Percentiles rank a stretch among this genome's conserved stretches.
Evolutionary conservation across 345 rosid genomes (phyloP).

Genomic region (Rhodamnia argentea): DNA sequence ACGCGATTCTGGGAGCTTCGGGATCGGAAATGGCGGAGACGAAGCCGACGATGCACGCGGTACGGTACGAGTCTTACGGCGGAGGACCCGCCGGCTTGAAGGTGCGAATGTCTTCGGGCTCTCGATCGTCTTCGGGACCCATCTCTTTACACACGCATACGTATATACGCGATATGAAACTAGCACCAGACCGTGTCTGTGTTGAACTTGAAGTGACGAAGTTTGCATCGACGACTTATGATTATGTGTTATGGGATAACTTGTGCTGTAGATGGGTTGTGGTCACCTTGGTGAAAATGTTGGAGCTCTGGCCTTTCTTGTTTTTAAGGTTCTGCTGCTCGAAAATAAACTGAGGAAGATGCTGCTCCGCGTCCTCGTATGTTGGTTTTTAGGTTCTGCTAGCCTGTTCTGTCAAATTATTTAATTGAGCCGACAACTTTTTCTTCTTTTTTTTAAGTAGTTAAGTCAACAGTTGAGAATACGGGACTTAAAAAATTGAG

Average conservation of each 20-base stretch:
- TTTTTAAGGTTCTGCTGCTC: background rate
- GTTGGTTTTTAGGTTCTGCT: background rate
- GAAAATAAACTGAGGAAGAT: background rate
- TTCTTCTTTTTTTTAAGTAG: background rate
- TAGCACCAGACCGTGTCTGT: no score
- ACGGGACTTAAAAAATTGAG: background rate
- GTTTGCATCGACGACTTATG: no score
- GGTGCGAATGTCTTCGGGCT: conserved; percentile 10
- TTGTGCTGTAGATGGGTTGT: background rate
- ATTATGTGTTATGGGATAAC: background rate
- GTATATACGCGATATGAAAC: no score
- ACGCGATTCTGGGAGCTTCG: background rate
- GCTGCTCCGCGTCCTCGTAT: background rate
- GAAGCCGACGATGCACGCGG: conserved; percentile 26
- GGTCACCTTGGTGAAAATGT: background rate
- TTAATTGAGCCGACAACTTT: background rate
- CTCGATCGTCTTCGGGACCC: background rate
- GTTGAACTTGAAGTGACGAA: no score
- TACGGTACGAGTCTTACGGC: conserved; percentile 27
- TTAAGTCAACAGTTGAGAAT: background rate
- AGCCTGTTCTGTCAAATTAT: background rate
- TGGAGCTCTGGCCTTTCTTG: background rate
- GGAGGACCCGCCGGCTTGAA: conserved; percentile 41
- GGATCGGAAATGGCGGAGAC: conserved; percentile 11
- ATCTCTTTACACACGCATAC: background rate